phyloP scores from a whole-genome alignment of 2,329 filamentous ascomycete species.

The Talaromyces funiculosus region DNA sequence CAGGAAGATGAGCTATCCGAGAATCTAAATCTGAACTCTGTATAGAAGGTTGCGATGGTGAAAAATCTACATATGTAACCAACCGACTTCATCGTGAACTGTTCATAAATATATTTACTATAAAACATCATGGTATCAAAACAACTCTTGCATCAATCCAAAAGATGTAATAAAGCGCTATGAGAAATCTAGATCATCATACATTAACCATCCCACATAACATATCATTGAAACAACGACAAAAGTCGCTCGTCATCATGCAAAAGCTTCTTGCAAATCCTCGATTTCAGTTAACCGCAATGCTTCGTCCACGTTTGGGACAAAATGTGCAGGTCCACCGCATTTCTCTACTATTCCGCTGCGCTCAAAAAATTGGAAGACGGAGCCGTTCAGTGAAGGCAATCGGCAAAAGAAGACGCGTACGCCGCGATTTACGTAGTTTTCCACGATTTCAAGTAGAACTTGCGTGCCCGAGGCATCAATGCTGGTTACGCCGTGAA shows the following conservation, averaged over 20 bases:
- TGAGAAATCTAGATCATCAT: background rate
- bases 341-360: constrained; percentile 81
- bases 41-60: background rate
- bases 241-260: background rate
- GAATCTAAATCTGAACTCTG: background rate
- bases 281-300: constrained; percentile 73
- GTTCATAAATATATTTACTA: background rate
- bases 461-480: constrained; percentile 93
- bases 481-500: constrained; percentile 92
- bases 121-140: background rate
- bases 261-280: constrained; percentile 29
- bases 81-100: background rate
- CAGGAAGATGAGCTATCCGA: background rate
- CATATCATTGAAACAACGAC: background rate
- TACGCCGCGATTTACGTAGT: constrained; percentile 71
- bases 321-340: constrained; percentile 73
- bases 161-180: background rate
- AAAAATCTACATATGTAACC: too few relatives aligned
- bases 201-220: background rate
- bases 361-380: constrained; percentile 66
- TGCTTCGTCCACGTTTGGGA: constrained; percentile 77
- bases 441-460: constrained; percentile 77
- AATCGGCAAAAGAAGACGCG: constrained; percentile 52
- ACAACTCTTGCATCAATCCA: background rate
- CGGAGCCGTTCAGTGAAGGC: constrained; percentile 45